These are phyloP conservation scores for Lantana camara DNA, from an alignment of 257 asterid genomes.

Conservation along the genomic window DNA sequence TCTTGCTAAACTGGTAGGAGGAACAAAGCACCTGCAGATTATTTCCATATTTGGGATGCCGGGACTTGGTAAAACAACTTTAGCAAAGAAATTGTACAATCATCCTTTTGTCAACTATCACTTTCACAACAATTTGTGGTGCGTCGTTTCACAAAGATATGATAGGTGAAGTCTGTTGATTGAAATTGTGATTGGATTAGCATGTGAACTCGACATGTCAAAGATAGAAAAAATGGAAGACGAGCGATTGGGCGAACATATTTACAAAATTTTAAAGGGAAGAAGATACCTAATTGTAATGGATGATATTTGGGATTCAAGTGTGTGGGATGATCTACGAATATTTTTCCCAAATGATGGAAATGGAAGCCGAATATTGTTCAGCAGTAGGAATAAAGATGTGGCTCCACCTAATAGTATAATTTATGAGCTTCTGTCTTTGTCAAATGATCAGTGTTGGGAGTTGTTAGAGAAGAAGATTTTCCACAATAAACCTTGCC, in stretches of 20 bases:
- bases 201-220: neutral
- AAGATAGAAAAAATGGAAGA: neutral
- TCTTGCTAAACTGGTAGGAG: neutral
- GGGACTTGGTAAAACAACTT: conserved; percentile 39
- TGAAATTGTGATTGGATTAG: neutral
- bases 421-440: neutral
- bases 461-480: neutral
- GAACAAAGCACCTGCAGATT: neutral
- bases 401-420: neutral
- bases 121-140: conserved; percentile 25
- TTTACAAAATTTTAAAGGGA: no score
- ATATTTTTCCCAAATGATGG: neutral
- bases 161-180: conserved; percentile 10
- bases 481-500: conserved; percentile 19
- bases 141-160: conserved; percentile 23
- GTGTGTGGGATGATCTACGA: neutral
- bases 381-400: neutral
- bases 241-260: no score
- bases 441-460: neutral
- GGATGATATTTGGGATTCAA: neutral
- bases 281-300: neutral
- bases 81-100: conserved; percentile 26
- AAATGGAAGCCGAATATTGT: no score
- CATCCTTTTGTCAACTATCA: conserved; percentile 8
- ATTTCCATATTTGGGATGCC: no score